phyloP scores from a whole-genome alignment of 2,329 filamentous ascomycete genomes.

The Hymenoscyphus infarciens region DNA sequence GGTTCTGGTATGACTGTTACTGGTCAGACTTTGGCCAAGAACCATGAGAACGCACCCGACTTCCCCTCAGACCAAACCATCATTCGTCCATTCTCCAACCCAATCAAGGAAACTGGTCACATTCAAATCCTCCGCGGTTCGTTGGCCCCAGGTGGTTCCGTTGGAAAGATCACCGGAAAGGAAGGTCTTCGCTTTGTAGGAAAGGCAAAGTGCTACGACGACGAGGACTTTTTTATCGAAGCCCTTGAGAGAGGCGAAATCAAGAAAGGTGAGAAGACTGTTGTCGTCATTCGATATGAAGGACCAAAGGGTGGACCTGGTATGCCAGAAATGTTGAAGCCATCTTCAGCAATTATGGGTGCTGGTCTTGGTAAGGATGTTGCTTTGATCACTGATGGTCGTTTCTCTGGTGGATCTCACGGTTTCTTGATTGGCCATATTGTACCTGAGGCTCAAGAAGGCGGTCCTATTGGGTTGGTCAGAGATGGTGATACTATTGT shows the following conservation, averaged over 20 bases:
- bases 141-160: constrained; percentile 65
- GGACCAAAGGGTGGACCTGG: constrained; percentile 71
- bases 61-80: constrained; percentile 69
- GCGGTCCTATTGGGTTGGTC: constrained; percentile 56
- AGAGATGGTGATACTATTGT: constrained; percentile 55
- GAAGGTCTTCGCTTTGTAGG: constrained; percentile 66
- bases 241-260: constrained; percentile 65
- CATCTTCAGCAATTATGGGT: constrained; percentile 69
- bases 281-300: constrained; percentile 72
- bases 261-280: constrained; percentile 72
- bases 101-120: constrained; percentile 68
- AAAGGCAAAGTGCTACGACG: constrained; percentile 67
- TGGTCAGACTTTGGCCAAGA: constrained; percentile 55
- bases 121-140: constrained; percentile 70
- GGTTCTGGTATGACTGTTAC: constrained; percentile 59
- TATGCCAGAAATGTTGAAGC: constrained; percentile 74
- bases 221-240: constrained; percentile 64
- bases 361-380: constrained; percentile 66
- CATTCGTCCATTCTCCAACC: constrained; percentile 63
- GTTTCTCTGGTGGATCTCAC: constrained; percentile 57
- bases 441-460: constrained; percentile 57
- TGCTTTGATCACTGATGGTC: constrained; percentile 68
- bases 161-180: constrained; percentile 76
- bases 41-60: constrained; percentile 54
- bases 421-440: constrained; percentile 62